phyloP scores from a whole-genome alignment of 225 moss, liverwort and hornwort genomes.

The Rhytidiadelphus loreus region DNA sequence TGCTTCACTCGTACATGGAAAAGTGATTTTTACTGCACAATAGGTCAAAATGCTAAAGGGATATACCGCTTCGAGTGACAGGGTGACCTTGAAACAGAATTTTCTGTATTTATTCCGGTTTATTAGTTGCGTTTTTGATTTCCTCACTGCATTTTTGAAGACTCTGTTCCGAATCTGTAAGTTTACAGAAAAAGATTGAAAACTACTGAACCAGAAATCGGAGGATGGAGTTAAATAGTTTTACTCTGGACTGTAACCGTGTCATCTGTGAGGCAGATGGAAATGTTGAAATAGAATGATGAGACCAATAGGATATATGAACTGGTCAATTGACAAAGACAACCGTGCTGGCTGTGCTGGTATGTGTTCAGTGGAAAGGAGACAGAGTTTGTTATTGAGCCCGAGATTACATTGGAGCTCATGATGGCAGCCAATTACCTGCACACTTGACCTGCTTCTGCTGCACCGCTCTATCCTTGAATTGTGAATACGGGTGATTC shows the following conservation, averaged over 20 bases:
- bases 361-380: conserved; percentile 58
- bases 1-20: background rate
- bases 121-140: background rate
- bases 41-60: background rate
- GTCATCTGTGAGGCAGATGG: background rate
- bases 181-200: background rate
- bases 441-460: conserved; percentile 48
- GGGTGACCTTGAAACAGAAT: background rate
- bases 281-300: background rate
- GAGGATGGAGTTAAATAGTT: background rate
- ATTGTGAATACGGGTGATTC: conserved; percentile 33
- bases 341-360: background rate
- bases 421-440: conserved; percentile 95
- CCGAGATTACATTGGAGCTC: conserved; percentile 85
- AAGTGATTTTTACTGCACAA: background rate
- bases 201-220: background rate
- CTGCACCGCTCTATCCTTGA: background rate
- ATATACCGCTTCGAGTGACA: background rate
- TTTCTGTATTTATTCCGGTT: too few relatives aligned
- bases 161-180: background rate
- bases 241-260: background rate
- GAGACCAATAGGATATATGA: background rate
- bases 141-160: background rate
- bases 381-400: conserved; percentile 79
- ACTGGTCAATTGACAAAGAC: background rate